Evolutionary conservation across 1,284 basidiomycete genomes (phyloP), one percentile per base, ranked within the genome.

Genomic region (Trichosporon asahii): DNA sequence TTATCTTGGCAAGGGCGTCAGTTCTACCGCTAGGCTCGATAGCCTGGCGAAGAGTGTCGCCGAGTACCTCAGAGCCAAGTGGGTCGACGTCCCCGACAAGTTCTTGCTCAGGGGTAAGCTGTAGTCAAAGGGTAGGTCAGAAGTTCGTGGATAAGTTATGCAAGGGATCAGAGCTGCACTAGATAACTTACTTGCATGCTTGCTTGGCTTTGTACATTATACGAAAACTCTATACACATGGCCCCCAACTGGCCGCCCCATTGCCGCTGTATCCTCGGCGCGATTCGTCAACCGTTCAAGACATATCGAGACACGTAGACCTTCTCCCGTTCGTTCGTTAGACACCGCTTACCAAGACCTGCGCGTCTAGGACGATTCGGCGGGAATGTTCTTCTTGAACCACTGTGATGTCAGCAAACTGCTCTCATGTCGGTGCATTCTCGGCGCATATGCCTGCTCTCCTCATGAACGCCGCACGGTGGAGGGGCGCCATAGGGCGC

Each of bases 1-100:
- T 49, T 80, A 81, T 66, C 77, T 79, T 23, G 78, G 74, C 21
- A 73, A 75, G 66, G 72, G 72, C 11, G 72, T 71, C 3, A 44
- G 35, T 11, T 64, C 65, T 2, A 73, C 74, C 5, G 67, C 61
- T 11, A 27, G 70, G n/a, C 46, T 74, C 23, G 70, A 72, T 66
- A 64, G 35, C 14, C 67, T 74, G 21, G 73, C 73, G 0, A 72
- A 74, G 68, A 57, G 60, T 15, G 72, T 73, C 31, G 72, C 72
- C 15, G 72, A 73, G 66, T 73, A 68, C 29, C 60, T 73, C 18
- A 68, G 72, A 8, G 18, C 64, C 12, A 66, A 65, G 21, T 69
- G 69, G 18, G 70, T 73, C 8, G 68, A 71, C 12, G 12, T 73
- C 15, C 72, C 70, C n/a, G 65, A 73, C 65, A 70, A 66, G 65